Evolutionary conservation across 176 grass and related monocot species (phyloP).

Genomic region (Poa annua): DNA sequence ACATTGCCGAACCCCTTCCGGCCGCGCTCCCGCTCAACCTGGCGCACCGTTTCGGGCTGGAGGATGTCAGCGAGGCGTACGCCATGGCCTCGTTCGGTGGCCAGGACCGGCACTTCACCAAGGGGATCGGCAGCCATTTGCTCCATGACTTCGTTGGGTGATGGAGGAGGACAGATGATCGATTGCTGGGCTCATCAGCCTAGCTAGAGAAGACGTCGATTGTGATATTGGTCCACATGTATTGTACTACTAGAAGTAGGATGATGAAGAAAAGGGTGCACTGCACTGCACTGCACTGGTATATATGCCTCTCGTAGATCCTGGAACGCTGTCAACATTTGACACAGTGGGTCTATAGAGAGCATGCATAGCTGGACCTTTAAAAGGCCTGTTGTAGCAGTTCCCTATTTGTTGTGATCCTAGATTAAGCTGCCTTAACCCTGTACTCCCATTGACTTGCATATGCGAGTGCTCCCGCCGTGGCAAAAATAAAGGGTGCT

Average conservation of each 20-base stretch:
- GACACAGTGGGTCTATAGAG: slow-evolving; percentile 44
- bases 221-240: not conserved
- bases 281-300: slow-evolving; percentile 1
- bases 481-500: slow-evolving; percentile 36
- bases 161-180: not conserved
- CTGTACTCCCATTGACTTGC: slow-evolving; percentile 46
- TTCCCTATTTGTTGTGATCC: slow-evolving; percentile 49
- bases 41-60: slow-evolving; percentile 76
- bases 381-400: slow-evolving; percentile 32
- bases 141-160: slow-evolving; percentile 92
- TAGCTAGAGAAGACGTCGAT: not conserved
- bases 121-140: slow-evolving; percentile 76
- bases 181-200: not conserved
- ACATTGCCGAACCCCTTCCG: slow-evolving; percentile 72
- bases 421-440: slow-evolving; percentile 46
- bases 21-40: slow-evolving; percentile 61
- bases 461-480: not conserved
- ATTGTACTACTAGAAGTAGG: slow-evolving; percentile 57
- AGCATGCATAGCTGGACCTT: slow-evolving; percentile 42
- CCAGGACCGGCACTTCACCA: slow-evolving; percentile 76
- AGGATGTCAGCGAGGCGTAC: slow-evolving; percentile 81
- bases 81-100: slow-evolving; percentile 66
- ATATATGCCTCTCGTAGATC: slow-evolving; percentile 41
- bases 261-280: slow-evolving; percentile 24
- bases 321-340: slow-evolving; percentile 56